phyloP scores from a whole-genome alignment of 176 grass and related monocot genomes.

The Aechmea fasciata region DNA sequence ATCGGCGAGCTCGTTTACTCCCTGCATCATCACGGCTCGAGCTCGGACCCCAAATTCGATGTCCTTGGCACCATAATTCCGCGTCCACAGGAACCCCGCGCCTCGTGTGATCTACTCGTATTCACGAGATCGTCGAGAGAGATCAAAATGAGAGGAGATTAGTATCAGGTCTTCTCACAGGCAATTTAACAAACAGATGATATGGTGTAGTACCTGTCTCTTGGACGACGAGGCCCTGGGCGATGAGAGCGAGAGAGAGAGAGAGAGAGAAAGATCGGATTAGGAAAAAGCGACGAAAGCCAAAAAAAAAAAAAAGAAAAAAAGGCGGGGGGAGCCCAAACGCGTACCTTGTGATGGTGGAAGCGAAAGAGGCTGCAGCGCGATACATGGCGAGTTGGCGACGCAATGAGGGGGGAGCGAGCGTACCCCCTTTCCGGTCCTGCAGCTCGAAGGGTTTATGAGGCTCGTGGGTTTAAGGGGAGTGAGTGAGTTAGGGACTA shows the following conservation, averaged over 20 bases:
- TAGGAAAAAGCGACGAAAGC: neutral
- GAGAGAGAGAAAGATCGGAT: neutral
- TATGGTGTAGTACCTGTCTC: neutral
- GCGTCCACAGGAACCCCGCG: constrained; percentile 17
- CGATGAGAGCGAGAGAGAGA: neutral
- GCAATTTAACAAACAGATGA: neutral
- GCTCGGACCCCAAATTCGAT: constrained; percentile 49
- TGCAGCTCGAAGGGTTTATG: neutral
- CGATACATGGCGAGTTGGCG: constrained; percentile 9
- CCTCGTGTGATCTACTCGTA: neutral
- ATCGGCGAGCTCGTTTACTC: constrained; percentile 67
- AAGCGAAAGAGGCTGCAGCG: neutral
- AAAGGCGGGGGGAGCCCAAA: neutral
- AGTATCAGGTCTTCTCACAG: neutral
- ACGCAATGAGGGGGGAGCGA: neutral
- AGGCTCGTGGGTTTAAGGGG: neutral
- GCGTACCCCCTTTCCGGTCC: neutral
- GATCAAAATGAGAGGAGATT: neutral
- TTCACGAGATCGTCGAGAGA: neutral
- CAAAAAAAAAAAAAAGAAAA: neutral
- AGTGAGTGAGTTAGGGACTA: too few species aligned
- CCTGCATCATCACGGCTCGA: constrained; percentile 57
- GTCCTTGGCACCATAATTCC: constrained; percentile 56
- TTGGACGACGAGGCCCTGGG: neutral
- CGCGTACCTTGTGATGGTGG: neutral